A percentile compares a stretch with the other conserved stretches of the same genome.
Evolutionary conservation across 208 protist species (phyloP).

Genomic region (Trypanosoma platydactyli): DNA sequence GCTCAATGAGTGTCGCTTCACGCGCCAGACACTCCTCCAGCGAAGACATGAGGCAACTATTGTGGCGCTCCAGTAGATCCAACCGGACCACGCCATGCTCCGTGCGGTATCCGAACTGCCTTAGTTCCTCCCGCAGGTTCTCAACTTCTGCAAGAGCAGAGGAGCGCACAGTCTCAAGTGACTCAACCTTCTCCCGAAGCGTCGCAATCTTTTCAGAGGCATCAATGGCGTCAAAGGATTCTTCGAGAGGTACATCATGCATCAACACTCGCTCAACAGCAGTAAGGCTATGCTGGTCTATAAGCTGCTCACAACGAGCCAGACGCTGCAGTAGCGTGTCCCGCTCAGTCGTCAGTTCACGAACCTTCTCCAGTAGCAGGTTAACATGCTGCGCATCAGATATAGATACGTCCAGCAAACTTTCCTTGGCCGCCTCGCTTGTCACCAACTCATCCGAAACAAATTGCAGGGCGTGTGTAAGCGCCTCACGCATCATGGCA

Average conservation of each 20-base stretch:
- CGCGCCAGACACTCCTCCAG: constrained; percentile 40
- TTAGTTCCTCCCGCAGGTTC: constrained; percentile 26
- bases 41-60: constrained; percentile 32
- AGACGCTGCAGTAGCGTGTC: constrained; percentile 43
- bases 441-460: constrained; percentile 40
- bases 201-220: constrained; percentile 59
- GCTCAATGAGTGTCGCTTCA: constrained; percentile 42
- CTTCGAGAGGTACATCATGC: constrained; percentile 69
- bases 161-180: constrained; percentile 14
- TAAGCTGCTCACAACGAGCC: constrained; percentile 45
- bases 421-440: constrained; percentile 47
- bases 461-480: constrained; percentile 43
- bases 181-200: constrained; percentile 53
- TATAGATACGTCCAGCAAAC: constrained; percentile 61
- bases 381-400: constrained; percentile 58
- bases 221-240: constrained; percentile 68
- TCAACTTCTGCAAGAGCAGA: constrained; percentile 34
- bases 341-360: constrained; percentile 41
- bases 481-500: constrained; percentile 28
- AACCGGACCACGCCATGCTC: background rate
- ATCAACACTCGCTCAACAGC: constrained; percentile 68
- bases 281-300: constrained; percentile 73
- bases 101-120: background rate
- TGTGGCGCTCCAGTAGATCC: constrained; percentile 42
- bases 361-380: constrained; percentile 47